Evolutionary conservation across 768 basidiomycete genomes (phyloP), one percentile per base, ranked within the genome.

Genomic region (Phanerodontia chrysosporium): DNA sequence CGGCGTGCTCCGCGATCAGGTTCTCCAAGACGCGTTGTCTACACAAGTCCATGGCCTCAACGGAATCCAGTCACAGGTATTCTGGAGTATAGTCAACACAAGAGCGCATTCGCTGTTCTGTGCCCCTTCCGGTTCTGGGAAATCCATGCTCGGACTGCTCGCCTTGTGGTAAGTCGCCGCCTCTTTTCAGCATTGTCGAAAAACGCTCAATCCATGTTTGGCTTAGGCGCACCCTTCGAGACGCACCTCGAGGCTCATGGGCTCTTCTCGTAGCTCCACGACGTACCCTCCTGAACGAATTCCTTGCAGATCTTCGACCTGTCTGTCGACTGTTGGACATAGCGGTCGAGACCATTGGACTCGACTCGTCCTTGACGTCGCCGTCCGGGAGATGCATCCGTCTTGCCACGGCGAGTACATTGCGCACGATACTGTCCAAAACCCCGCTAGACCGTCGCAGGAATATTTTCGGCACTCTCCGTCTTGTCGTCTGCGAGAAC

Each of bases 11-110:
- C 77, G 77, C 48, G 73, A 83, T 59, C 70, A 76, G 0, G 58
- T 68, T 1, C 68, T 90, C 3, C 75, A 79, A 64, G 71, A 75
- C 21, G 59, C 78, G 1, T 80, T 87, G 62, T 70, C 77, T 14
- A 67, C 72, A 2, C 77, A 73, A 45, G 61, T 88, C 27, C 76
- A 74, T 24, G 78, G 80, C 29, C 79, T 98, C 69, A 97, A 94
- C 66, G 83, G 86, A 1, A 84, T 97, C 1, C 97, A 99, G 68
- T 92, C 90, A 0, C 96, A 98, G 62, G 76, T 83, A 7, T 91
- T 90, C 70, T 98, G 96, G 92, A 83, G 85, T 42, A 65, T 90
- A 16, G 74, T 86, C 53, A 83, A 86, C 66, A 88, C 91, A 2
- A 75, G 78, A 42, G 70, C 76, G 32, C 90, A 95, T 67, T 71